A percentile compares a stretch with the other conserved stretches of the same genome.
phyloP scores from a whole-genome alignment of 768 basidiomycete species.

The Leccinum rimulosum region DNA sequence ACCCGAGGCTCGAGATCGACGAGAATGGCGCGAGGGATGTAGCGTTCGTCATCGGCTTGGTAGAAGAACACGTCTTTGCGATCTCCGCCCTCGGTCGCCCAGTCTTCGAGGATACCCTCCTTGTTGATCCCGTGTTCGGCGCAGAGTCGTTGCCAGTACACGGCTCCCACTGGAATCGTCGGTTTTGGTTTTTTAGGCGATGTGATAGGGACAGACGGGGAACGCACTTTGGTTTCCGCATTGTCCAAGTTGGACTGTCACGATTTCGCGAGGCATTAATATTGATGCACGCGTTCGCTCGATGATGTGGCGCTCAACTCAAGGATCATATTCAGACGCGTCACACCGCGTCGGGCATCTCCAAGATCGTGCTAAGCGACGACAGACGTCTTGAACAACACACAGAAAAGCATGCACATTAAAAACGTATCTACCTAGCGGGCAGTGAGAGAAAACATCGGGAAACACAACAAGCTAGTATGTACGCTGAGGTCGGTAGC shows the following conservation, averaged over 20 bases:
- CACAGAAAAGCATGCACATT: conserved; percentile 21
- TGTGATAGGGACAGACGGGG: background rate
- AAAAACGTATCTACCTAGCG: conserved; percentile 16
- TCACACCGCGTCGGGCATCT: background rate
- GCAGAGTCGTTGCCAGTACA: conserved; percentile 98
- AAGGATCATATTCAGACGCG: conserved; percentile 6
- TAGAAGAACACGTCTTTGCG: conserved; percentile 99
- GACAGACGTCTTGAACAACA: background rate
- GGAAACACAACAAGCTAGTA: conserved; percentile 21
- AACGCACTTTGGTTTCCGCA: conserved; percentile 86
- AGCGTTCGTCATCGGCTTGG: conserved; percentile 99
- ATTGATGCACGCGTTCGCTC: conserved; percentile 34
- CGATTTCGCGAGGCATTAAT: conserved; percentile 78
- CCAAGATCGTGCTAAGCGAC: background rate
- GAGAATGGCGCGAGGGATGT: conserved; percentile 94
- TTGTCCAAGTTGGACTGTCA: conserved; percentile 85
- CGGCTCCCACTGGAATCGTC: conserved; percentile 76
- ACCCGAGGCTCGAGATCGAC: conserved; percentile 97
- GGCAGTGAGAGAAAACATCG: conserved; percentile 6
- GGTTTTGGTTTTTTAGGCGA: background rate
- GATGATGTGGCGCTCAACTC: conserved; percentile 5
- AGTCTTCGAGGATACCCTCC: conserved; percentile 94
- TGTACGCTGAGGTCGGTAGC: conserved; percentile 22
- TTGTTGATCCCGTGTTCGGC: conserved; percentile 98
- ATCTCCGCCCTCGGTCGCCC: conserved; percentile 94